Percentiles rank a stretch among this genome's conserved stretches.
Evolutionary conservation across 805 yeast genomes (phyloP).

Genomic region (Alloascoidea hylecoeti): DNA sequence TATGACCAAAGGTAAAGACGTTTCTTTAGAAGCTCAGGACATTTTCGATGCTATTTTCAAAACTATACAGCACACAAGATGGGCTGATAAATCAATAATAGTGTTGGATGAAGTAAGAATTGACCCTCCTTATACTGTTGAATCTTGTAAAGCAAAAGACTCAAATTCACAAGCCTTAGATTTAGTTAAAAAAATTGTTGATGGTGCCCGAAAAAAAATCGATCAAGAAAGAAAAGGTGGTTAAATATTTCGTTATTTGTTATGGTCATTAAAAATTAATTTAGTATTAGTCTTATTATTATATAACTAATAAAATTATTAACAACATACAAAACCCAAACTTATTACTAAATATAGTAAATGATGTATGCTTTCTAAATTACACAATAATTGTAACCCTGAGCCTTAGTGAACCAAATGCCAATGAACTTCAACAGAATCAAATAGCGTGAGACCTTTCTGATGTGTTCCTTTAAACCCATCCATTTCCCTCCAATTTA

Average conservation of each 20-base stretch:
- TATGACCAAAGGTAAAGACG: constrained; percentile 20
- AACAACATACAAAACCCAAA: no score
- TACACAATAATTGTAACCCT: constrained; percentile 3
- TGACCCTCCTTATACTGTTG: constrained; percentile 26
- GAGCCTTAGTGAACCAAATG: neutral
- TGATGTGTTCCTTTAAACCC: constrained; percentile 50
- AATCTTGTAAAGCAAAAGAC: constrained; percentile 15
- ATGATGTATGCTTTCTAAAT: neutral
- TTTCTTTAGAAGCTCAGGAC: constrained; percentile 26
- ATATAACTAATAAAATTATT: neutral
- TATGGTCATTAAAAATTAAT: no score
- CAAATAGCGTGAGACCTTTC: constrained; percentile 40
- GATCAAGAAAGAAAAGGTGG: constrained; percentile 39
- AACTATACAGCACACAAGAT: constrained; percentile 16
- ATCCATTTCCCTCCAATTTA: constrained; percentile 41
- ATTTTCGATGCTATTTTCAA: constrained; percentile 28
- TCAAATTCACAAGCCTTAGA: constrained; percentile 19
- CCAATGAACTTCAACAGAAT: constrained; percentile 30
- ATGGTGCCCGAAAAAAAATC: constrained; percentile 31
- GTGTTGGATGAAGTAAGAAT: constrained; percentile 31
- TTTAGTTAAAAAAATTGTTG: constrained; percentile 33
- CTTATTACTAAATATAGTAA: no score
- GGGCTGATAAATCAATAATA: constrained; percentile 28
- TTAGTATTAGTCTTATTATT: constrained; percentile 3
- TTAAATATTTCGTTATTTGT: no score